A percentile compares a stretch with the other conserved stretches of the same genome.
phyloP scores from a whole-genome alignment of 2,329 filamentous ascomycete species.

The Diaporthe velutina region DNA sequence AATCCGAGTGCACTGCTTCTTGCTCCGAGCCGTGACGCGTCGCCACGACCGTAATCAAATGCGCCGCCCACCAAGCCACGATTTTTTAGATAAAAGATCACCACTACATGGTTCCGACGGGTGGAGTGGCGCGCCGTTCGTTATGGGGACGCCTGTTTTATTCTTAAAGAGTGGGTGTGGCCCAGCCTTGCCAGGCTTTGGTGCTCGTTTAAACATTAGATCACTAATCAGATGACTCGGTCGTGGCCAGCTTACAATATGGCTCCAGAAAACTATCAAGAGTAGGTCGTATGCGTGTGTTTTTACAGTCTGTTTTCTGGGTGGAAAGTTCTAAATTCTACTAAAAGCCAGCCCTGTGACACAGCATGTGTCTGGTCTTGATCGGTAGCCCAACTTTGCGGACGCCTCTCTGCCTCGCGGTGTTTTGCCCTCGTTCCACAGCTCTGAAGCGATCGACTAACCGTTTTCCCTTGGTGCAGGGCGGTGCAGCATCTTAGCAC shows the following conservation, averaged over 20 bases:
- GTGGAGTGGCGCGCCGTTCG: neutral
- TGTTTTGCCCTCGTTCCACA: too few species aligned
- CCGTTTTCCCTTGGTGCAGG: neutral
- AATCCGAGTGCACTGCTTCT: neutral
- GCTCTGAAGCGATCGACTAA: neutral
- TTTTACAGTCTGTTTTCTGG: neutral
- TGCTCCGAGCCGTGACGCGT: slow-evolving; percentile 19
- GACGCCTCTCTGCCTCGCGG: too few species aligned
- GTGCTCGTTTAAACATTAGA: neutral
- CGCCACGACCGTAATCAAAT: slow-evolving; percentile 16
- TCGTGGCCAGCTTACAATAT: neutral
- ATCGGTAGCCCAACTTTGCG: neutral
- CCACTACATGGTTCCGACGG: neutral
- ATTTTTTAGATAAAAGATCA: slow-evolving; percentile 19
- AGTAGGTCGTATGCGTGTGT: rapidly evolving
- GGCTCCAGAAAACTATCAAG: neutral
- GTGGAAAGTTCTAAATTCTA: neutral
- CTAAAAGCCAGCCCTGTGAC: neutral
- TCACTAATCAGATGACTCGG: neutral
- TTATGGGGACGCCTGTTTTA: neutral
- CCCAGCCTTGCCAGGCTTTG: neutral
- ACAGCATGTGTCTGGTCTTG: neutral
- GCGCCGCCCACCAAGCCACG: slow-evolving; percentile 13
- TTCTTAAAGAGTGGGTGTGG: neutral
- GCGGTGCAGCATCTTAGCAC: neutral